These are phyloP conservation scores for Reutealis trisperma DNA, from an alignment of 345 rosid genomes.

Conservation along the genomic window DNA sequence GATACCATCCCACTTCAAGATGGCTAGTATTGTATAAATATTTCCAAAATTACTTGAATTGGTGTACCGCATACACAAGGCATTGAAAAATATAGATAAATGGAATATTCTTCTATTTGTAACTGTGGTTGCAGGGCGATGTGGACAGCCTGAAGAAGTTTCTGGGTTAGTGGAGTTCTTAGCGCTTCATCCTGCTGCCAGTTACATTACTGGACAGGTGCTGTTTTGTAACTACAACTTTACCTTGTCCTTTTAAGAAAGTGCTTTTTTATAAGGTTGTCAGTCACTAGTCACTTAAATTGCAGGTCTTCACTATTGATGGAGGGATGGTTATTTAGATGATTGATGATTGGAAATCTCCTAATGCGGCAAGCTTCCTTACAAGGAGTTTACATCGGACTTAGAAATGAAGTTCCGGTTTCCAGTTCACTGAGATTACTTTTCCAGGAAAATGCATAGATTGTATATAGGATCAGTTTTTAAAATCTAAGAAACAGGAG, in stretches of 20 bases:
- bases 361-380: too few relatives aligned
- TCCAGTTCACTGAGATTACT: too few relatives aligned
- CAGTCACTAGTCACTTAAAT: constrained; percentile 9
- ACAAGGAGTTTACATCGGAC: too few relatives aligned
- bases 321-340: constrained; percentile 93
- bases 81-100: neutral
- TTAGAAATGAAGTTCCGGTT: too few relatives aligned
- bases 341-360: too few relatives aligned
- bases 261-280: neutral
- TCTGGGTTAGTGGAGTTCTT: constrained; percentile 95
- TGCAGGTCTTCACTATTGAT: constrained; percentile 85
- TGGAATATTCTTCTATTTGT: neutral
- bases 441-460: too few relatives aligned
- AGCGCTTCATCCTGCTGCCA: constrained; percentile 84
- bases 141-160: constrained; percentile 97
- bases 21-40: neutral
- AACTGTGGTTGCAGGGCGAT: constrained; percentile 60
- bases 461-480: too few relatives aligned
- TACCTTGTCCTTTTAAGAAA: too few relatives aligned
- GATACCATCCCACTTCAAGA: neutral
- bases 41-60: neutral
- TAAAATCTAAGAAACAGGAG: too few relatives aligned
- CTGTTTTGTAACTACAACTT: neutral
- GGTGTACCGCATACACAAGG: neutral
- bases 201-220: constrained; percentile 96